A percentile compares a stretch with the other conserved stretches of the same genome.
Conservation (phyloP, 345 rosid species). For the Lagerstroemia speciosa region DNA sequence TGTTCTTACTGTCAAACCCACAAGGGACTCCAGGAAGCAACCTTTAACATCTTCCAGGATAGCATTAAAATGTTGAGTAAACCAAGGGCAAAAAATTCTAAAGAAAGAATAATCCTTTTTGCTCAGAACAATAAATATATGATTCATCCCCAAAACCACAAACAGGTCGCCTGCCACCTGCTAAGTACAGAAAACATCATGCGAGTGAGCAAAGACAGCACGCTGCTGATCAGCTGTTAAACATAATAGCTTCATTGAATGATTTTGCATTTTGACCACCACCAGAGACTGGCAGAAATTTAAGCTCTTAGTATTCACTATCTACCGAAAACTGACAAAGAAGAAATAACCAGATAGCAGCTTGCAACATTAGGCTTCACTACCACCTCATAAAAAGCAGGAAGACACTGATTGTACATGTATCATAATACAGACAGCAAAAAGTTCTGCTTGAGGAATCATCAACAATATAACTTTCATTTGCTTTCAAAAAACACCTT, state of each 20-base stretch:
- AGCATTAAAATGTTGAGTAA: no score
- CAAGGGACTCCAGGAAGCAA: background rate
- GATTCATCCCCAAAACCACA: background rate
- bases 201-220: background rate
- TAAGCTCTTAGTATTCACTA: background rate
- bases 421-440: background rate
- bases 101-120: background rate
- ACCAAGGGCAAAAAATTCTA: background rate
- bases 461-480: no score
- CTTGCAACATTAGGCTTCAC: background rate
- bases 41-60: no score
- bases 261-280: background rate
- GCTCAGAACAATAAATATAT: background rate
- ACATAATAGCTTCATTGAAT: background rate
- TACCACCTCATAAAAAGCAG: background rate
- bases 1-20: background rate
- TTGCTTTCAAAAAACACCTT: no score
- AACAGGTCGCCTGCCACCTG: background rate
- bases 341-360: background rate
- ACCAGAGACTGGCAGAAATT: background rate
- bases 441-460: no score
- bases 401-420: background rate
- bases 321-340: background rate
- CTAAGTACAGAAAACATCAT: background rate
- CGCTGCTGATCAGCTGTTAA: background rate